These are phyloP conservation scores for Calonectria pseudoreteaudii DNA, from an alignment of 2,329 filamentous ascomycete genomes.

Conservation along the genomic window DNA sequence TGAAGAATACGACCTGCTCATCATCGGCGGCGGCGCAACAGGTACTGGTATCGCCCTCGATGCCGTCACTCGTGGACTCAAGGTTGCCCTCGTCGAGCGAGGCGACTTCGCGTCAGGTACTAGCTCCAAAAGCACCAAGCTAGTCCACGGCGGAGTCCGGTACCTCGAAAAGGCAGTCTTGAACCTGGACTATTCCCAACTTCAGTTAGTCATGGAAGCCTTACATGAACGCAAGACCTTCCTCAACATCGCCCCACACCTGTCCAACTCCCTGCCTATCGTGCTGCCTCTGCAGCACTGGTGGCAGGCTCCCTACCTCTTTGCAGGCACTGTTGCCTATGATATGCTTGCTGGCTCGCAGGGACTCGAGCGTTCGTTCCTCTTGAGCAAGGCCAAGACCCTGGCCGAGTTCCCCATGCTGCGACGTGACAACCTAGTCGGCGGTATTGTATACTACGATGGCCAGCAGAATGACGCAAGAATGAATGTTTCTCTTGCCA, in stretches of 20 bases:
- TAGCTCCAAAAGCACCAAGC: constrained; percentile 88
- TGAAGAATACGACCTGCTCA: constrained; percentile 78
- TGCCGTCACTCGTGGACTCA: constrained; percentile 81
- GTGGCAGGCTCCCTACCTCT: constrained; percentile 85
- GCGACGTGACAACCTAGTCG: constrained; percentile 77
- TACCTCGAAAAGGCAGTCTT: constrained; percentile 89
- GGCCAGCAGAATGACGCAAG: constrained; percentile 89
- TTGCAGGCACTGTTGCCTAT: constrained; percentile 80
- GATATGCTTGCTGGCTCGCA: constrained; percentile 85
- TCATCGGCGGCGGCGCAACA: constrained; percentile 85
- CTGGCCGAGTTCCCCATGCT: constrained; percentile 84
- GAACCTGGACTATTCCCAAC: constrained; percentile 87
- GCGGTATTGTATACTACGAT: constrained; percentile 88
- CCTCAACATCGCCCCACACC: constrained; percentile 83
- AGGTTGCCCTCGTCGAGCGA: constrained; percentile 83
- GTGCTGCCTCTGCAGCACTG: constrained; percentile 85
- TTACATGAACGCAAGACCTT: constrained; percentile 87
- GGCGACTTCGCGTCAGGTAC: constrained; percentile 87
- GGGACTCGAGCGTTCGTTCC: constrained; percentile 87
- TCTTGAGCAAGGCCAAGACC: constrained; percentile 81
- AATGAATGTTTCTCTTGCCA: constrained; percentile 86
- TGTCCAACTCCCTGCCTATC: constrained; percentile 84
- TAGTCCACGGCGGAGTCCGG: constrained; percentile 86
- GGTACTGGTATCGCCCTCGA: constrained; percentile 85
- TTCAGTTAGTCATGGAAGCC: constrained; percentile 83